These are phyloP conservation scores for Vigna trinervia DNA, from an alignment of 306 rosid species.

Conservation along the genomic window DNA sequence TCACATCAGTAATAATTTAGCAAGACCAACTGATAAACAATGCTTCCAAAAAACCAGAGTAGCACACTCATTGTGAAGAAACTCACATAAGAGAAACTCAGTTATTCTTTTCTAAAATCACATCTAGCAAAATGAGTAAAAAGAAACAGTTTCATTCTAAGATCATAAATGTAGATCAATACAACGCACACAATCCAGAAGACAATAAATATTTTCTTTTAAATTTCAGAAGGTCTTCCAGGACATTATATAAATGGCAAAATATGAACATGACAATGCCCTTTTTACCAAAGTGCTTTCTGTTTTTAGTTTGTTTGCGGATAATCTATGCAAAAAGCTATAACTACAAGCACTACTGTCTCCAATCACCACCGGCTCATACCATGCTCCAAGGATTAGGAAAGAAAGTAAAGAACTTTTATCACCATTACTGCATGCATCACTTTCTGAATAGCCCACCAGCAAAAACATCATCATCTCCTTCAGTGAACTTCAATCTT, in stretches of 20 bases:
- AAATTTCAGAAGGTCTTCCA: constrained; percentile 8
- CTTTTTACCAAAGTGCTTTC: constrained; percentile 31
- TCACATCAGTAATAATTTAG: constrained; percentile 11
- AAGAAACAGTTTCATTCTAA: constrained; percentile 1
- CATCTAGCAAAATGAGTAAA: background rate
- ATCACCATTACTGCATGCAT: constrained; percentile 32
- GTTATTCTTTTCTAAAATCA: constrained; percentile 4
- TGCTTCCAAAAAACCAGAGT: background rate
- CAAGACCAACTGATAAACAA: constrained; percentile 25
- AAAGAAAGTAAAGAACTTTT: constrained; percentile 6
- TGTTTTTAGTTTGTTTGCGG: background rate
- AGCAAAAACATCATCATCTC: constrained; percentile 54
- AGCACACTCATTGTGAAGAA: background rate
- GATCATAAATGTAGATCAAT: constrained; percentile 7
- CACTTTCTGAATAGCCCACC: constrained; percentile 35
- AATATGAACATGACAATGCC: constrained; percentile 50
- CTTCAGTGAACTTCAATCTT: constrained; percentile 53
- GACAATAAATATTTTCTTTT: constrained; percentile 21
- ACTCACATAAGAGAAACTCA: background rate
- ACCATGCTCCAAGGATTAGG: constrained; percentile 28
- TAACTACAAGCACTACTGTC: constrained; percentile 17
- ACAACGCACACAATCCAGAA: constrained; percentile 5
- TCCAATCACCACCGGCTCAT: constrained; percentile 5
- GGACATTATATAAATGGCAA: constrained; percentile 36
- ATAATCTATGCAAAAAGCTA: constrained; percentile 36